Base-by-base conservation (phyloP, 2,329 filamentous ascomycete species). In the Penicillium sp. region DNA sequence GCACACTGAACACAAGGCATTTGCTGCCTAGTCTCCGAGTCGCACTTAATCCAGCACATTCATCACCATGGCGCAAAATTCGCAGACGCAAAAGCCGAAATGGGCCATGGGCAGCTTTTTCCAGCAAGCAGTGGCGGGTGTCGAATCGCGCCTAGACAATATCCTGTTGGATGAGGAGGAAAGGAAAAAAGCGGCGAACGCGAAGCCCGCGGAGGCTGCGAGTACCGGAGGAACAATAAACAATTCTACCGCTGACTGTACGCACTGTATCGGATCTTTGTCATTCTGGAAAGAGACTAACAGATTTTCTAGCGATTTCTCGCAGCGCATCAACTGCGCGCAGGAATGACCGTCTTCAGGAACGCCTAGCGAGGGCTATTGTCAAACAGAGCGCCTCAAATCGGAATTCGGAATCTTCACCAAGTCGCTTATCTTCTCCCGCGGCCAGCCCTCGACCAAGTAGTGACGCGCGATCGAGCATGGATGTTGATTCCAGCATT, bases 101-200 rank as follows among this genome's bases (percentile, higher is more conserved):
- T 90, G 87, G 87, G 87, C 86, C 40, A 83, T 73, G 42, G 68
- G 69, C 10, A 68, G 83, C 28, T 86, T 95, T 66, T 79, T 96
- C 52, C 88, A 90, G 57, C 89, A 92, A 71, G 91, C 92, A 56
- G 89, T 97, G 53, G 90, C 91, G 47, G 91, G 91, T 53, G 87
- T 98, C 50, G 93, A 98, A 74, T 95, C 91, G 52, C 84, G 88
- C 38, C 81, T 98, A 52, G 93, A 98, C 69, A 91, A 82, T 43
- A 95, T 98, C 50, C 80, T 98, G 53, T 84, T 89, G 46, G 91
- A 96, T 58, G 84, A 88, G 47, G 83, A 86, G 38, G 81, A 81
- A n/a, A 50, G 59, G 24, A 49, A 60, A 44, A 70, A 64, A 39
- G 50, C 53, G 28, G 49, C 58, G 25, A 51, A 56, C 10, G 49